Conservation (phyloP, 306 rosid species). For the Glycyrrhiza uralensis region DNA sequence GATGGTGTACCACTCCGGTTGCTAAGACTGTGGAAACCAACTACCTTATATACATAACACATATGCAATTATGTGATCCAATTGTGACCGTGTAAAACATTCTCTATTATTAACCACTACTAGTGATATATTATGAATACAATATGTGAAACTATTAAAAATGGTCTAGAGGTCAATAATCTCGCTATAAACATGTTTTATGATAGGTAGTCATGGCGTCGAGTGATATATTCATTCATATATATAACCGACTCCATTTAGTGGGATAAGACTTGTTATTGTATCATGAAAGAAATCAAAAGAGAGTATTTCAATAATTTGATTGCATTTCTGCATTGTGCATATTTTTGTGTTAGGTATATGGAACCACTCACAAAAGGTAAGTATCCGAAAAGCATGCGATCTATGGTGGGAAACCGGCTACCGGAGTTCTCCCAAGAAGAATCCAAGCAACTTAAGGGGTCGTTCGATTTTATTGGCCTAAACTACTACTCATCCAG, state of each 20-base stretch:
- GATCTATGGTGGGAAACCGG: conserved; percentile 31
- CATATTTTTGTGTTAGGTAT: conserved; percentile 24
- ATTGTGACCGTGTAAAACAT: not conserved
- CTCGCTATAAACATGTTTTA: too few species aligned
- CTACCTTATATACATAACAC: not conserved
- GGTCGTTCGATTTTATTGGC: conserved; percentile 41
- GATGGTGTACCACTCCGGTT: not conserved
- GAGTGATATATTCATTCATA: too few species aligned
- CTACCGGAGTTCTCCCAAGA: conserved; percentile 29
- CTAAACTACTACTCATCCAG: conserved; percentile 41
- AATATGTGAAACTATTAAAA: too few species aligned
- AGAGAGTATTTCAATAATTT: not conserved
- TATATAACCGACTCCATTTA: too few species aligned
- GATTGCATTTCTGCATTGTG: conserved; percentile 20
- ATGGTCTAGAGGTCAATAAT: too few species aligned
- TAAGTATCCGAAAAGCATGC: conserved; percentile 40
- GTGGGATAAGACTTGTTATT: too few species aligned
- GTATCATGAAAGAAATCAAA: too few species aligned
- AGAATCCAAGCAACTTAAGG: conserved; percentile 31
- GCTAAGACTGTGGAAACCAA: not conserved
- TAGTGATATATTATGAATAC: too few species aligned
- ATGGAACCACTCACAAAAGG: conserved; percentile 42
- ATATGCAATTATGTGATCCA: not conserved
- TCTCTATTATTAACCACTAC: not conserved
- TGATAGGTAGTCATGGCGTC: too few species aligned